phyloP scores from a whole-genome alignment of 2,329 filamentous ascomycete species.

The Claviceps purpurea region DNA sequence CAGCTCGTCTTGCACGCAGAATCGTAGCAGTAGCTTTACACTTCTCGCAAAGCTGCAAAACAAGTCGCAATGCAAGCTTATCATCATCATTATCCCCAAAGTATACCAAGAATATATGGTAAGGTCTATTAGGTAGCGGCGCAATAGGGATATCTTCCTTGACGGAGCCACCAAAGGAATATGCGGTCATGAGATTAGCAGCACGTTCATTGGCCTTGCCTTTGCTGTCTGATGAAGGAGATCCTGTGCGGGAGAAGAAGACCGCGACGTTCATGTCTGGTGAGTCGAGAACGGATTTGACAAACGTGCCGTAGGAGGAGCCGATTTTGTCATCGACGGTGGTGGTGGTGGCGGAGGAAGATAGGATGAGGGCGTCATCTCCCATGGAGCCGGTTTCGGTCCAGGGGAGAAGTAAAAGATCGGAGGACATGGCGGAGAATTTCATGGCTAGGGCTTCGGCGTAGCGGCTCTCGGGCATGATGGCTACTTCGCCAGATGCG shows the following conservation, averaged over 20 bases:
- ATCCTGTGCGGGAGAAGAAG: conserved; percentile 52
- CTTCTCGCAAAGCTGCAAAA: conserved; percentile 73
- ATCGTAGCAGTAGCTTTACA: conserved; percentile 67
- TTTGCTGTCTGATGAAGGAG: conserved; percentile 25
- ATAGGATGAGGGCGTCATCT: conserved; percentile 41
- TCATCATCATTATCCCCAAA: conserved; percentile 72
- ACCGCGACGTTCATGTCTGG: conserved; percentile 63
- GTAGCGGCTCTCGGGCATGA: conserved; percentile 66
- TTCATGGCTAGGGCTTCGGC: conserved; percentile 62
- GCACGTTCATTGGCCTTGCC: conserved; percentile 17
- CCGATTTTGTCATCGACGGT: conserved; percentile 24
- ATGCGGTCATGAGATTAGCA: conserved; percentile 31
- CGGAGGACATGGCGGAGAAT: conserved; percentile 54
- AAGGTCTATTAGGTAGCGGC: conserved; percentile 52
- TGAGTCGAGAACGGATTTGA: conserved; percentile 51
- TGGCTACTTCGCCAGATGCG: conserved; percentile 66
- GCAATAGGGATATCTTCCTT: conserved; percentile 41
- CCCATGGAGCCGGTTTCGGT: conserved; percentile 65
- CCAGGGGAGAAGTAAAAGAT: conserved; percentile 80
- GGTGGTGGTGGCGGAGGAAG: conserved; percentile 1
- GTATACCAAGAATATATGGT: conserved; percentile 80
- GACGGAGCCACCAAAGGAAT: conserved; percentile 42
- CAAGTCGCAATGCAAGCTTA: conserved; percentile 61
- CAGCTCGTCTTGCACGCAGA: conserved; percentile 24
- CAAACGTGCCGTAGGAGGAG: conserved; percentile 55